Evolutionary conservation across 208 protist species (phyloP), one percentile per base, ranked within the genome.

Genomic region (Trypanosoma brucei): DNA sequence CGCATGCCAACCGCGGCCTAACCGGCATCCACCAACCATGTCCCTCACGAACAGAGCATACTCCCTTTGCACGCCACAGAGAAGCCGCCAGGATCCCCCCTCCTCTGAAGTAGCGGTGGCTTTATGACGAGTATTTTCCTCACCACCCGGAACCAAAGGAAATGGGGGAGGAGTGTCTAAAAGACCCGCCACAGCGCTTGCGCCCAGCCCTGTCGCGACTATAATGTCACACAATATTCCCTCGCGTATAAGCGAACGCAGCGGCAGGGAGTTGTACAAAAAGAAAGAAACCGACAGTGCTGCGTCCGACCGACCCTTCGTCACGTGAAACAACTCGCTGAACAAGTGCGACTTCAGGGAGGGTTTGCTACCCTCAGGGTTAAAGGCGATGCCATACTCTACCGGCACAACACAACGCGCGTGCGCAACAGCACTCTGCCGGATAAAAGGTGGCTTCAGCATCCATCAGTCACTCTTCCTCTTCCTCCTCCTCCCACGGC

Each of bases 381-480:
- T 11, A 11, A 11, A 46, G 42, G 11, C 8, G 11, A 46, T 53
- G 44, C 38, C 6, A 39, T 68, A 68, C 22, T 68, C 62, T 37
- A 68, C 35, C n/a, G 62, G 65, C 7, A 38, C 38, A 50, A 48
- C 33, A 33, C 2, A 44, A 55, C 6, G 14, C n/a, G 22, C 36
- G 45, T 31, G 40, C 1, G 48, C 35, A n/a, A 35, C 35, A 1
- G n/a, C 22, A 13, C 36, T 38, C 36, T 50, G 55, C 30, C 67
- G 58, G 6, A 72, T 61, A 62, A 61, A 72, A 37, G 67, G 67
- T 59, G 54, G 37, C 67, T 54, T 72, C 44, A 66, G 59, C 67
- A 72, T 72, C 36, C 67, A 65, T 72, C 35, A 54, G 4, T 37
- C 14, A 50, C 31, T 37, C 38, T 2, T 8, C 4, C 30, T 35